Evolutionary conservation across 2,329 filamentous ascomycete genomes (phyloP).

Genomic region (Beauveria sp.): DNA sequence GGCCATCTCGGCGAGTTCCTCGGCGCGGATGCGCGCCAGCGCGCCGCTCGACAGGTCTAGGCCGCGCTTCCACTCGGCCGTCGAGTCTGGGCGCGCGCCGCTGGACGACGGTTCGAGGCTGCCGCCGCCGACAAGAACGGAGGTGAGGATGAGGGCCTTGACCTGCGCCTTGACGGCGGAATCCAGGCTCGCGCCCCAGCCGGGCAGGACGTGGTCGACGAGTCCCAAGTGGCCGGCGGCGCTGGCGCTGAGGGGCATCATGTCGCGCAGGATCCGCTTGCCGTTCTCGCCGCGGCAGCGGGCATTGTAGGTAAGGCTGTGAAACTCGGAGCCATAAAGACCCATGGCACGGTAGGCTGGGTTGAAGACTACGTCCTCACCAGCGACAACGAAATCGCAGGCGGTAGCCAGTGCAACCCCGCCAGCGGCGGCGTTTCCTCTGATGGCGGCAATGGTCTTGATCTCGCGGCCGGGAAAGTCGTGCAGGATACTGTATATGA

Average conservation of each 20-base stretch:
- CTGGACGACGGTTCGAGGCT: neutral
- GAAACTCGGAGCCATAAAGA: slow-evolving; percentile 33
- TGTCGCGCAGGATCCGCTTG: slow-evolving; percentile 25
- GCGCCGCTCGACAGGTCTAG: slow-evolving; percentile 24
- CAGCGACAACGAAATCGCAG: slow-evolving; percentile 29
- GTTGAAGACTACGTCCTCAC: slow-evolving; percentile 31
- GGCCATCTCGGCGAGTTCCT: slow-evolving; percentile 33
- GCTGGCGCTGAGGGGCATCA: slow-evolving; percentile 30
- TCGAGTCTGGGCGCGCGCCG: slow-evolving; percentile 9
- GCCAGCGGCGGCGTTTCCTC: slow-evolving; percentile 35
- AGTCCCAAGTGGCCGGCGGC: slow-evolving; percentile 30
- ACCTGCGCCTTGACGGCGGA: slow-evolving; percentile 29
- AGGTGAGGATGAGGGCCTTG: slow-evolving; percentile 16
- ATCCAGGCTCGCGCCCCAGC: slow-evolving; percentile 24
- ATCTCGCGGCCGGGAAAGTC: slow-evolving; percentile 28
- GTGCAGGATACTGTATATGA: slow-evolving; percentile 29
- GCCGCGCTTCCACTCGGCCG: slow-evolving; percentile 26
- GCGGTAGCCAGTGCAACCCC: slow-evolving; percentile 34
- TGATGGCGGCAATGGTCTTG: slow-evolving; percentile 29
- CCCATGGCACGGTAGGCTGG: slow-evolving; percentile 33
- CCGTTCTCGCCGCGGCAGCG: slow-evolving; percentile 28
- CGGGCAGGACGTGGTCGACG: slow-evolving; percentile 31
- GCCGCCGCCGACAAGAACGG: neutral
- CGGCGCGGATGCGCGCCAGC: slow-evolving; percentile 25
- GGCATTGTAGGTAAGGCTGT: slow-evolving; percentile 31